Percentiles rank a stretch among this genome's conserved stretches.
Evolutionary conservation across 2,329 filamentous ascomycete genomes (phyloP).

Genomic region (Diaporthe citriasiana): DNA sequence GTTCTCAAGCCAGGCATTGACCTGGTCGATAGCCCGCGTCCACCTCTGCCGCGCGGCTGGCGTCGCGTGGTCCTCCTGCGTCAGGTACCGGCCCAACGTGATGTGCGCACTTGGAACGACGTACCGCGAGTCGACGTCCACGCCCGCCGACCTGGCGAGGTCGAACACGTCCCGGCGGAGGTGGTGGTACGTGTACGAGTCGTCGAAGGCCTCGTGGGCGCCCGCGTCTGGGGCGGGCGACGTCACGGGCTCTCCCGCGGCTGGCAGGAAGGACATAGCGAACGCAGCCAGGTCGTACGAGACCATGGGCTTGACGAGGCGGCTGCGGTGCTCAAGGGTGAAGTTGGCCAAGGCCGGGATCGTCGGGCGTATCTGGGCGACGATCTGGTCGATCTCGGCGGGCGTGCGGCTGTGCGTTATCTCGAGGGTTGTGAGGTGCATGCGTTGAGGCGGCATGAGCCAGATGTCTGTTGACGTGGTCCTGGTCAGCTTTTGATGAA

Average conservation of each 20-base stretch:
- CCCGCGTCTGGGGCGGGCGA: conserved; percentile 56
- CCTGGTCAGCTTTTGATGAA: background rate
- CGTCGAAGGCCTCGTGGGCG: conserved; percentile 55
- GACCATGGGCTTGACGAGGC: conserved; percentile 85
- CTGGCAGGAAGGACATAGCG: conserved; percentile 89
- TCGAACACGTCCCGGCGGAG: conserved; percentile 84
- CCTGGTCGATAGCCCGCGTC: conserved; percentile 78
- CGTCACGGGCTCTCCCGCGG: conserved; percentile 70
- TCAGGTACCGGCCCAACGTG: conserved; percentile 86
- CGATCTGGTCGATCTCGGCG: conserved; percentile 75
- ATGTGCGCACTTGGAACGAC: conserved; percentile 91
- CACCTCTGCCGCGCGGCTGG: conserved; percentile 72
- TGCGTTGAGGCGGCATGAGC: conserved; percentile 83
- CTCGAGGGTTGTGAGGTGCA: conserved; percentile 91
- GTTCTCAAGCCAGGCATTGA: conserved; percentile 81
- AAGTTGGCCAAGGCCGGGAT: conserved; percentile 75
- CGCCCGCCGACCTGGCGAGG: conserved; percentile 70
- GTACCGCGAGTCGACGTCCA: conserved; percentile 84
- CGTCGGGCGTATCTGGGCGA: conserved; percentile 68
- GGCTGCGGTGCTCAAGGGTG: conserved; percentile 75
- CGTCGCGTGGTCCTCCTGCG: conserved; percentile 73
- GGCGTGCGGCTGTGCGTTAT: conserved; percentile 83
- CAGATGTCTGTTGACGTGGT: conserved; percentile 70
- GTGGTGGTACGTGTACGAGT: conserved; percentile 90
- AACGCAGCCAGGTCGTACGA: conserved; percentile 89